A percentile compares a stretch with the other conserved stretches of the same genome.
These are phyloP conservation scores for Solanum medicagineum DNA, from an alignment of 257 asterid species.

Conservation along the genomic window DNA sequence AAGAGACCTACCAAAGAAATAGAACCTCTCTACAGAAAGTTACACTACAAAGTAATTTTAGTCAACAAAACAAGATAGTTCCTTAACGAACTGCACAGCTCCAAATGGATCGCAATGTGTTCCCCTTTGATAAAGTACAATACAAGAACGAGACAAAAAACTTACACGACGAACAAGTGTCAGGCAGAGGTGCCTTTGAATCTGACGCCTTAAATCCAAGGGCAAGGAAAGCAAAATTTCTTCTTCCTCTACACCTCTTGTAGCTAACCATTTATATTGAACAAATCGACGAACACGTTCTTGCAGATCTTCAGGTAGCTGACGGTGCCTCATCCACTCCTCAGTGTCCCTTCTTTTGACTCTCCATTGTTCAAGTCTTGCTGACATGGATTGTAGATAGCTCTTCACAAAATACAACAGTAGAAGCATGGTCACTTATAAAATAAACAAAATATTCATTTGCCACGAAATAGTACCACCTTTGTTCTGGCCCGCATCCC, in stretches of 20 bases:
- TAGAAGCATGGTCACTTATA: background rate
- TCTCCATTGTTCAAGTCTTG: slow-evolving; percentile 93
- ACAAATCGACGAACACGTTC: slow-evolving; percentile 73
- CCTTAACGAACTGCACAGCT: background rate
- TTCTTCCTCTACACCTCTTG: slow-evolving; percentile 81
- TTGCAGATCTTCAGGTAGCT: slow-evolving; percentile 65
- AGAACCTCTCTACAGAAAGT: background rate
- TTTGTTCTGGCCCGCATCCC: background rate
- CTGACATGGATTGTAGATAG: slow-evolving; percentile 71
- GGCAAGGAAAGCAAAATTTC: slow-evolving; percentile 61
- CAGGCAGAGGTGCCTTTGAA: slow-evolving; percentile 81
- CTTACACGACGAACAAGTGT: slow-evolving; percentile 88
- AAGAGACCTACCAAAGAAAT: background rate
- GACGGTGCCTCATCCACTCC: slow-evolving; percentile 95
- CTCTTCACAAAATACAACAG: slow-evolving; percentile 26
- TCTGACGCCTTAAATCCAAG: slow-evolving; percentile 58
- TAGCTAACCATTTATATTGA: slow-evolving; percentile 76
- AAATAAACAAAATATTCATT: background rate
- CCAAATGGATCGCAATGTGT: background rate
- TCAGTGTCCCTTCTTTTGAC: slow-evolving; percentile 72
- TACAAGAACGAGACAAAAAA: background rate
- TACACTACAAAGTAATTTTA: background rate
- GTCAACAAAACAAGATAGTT: background rate
- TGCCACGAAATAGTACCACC: background rate
- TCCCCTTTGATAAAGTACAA: background rate